These are phyloP conservation scores for Colletotrichum abscissum DNA, from an alignment of 2,329 filamentous ascomycete genomes.

Conservation along the genomic window DNA sequence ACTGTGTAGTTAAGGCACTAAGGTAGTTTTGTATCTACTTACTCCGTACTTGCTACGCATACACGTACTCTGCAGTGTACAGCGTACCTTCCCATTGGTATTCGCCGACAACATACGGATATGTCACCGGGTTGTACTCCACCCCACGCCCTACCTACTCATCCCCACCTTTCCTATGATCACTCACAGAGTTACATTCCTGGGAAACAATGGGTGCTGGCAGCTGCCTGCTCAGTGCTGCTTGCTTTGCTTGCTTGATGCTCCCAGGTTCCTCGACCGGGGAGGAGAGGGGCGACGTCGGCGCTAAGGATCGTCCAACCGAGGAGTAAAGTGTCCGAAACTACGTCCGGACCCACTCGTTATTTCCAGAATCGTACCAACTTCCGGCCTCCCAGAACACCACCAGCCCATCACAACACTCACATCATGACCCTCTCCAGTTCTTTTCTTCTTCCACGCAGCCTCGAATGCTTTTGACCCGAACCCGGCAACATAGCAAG, in stretches of 20 bases:
- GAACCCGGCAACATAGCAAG: neutral
- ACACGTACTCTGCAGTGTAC: no score
- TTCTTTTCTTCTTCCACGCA: neutral
- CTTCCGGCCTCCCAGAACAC: neutral
- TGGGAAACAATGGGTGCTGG: neutral
- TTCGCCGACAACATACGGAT: neutral
- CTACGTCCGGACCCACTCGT: slow-evolving; percentile 8
- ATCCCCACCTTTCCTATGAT: neutral
- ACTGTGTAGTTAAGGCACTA: no score
- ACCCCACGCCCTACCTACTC: neutral
- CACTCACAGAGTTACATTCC: neutral
- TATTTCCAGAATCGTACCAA: slow-evolving; percentile 12
- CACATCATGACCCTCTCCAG: neutral
- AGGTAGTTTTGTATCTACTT: no score
- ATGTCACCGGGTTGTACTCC: no score
- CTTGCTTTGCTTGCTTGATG: neutral
- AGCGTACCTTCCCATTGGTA: no score
- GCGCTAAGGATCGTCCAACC: neutral
- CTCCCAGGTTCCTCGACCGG: neutral
- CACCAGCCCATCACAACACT: neutral
- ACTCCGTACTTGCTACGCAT: no score
- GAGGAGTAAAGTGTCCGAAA: neutral
- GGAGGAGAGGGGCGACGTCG: neutral
- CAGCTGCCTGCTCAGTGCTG: no score
- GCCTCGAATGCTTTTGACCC: neutral